Evolutionary conservation across 495 filamentous ascomycete genomes (phyloP), one percentile per base, ranked within the genome.

Genomic region (Geoglossum glabrum): DNA sequence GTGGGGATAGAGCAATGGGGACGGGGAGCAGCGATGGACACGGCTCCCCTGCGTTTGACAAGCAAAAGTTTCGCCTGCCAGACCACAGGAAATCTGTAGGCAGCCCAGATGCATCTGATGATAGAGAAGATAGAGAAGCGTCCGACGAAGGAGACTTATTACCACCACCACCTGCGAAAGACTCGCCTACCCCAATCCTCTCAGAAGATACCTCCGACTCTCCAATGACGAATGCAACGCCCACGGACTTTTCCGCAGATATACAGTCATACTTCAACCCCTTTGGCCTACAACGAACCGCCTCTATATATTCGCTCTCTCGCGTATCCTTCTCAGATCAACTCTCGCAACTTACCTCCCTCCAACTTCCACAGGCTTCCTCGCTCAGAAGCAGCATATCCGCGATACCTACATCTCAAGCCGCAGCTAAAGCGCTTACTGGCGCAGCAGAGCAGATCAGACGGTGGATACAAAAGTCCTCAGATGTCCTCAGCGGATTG

Each of bases 301-400:
- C 46, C n/a, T 50, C 46, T 50, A 50, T 50, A 25, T 50, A 50
- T 23, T 25, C 46, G 7, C 26, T 50, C 6, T 92, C 87, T 5
- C 82, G 89, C 33, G 82, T 81, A 40, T 92, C 89, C 0, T 95
- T 98, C 64, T 83, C 86, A 26, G 89, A 86, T 61, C 92, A 98
- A 67, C 78, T 96, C 26, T 83, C 85, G 19, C 85, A 90, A 61
- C 87, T 0, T 28, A 50, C 46, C 26, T 87, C 87, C 40, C 79
- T 96, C 43, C 77, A 83, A 57, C 77, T 96, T 0, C 92, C 92
- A 0, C 79, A 92, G 63, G 83, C 90, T n/a, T 74, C 79, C 17
- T 80, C 82, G 13, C 73, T 98, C 15, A 85, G 85, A 21, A 82
- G 79, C 30, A 87, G 81, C 63, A 87, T 98, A 50, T 78, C 84